These are phyloP conservation scores for Fusarium penzigii DNA, from an alignment of 2,329 filamentous ascomycete genomes.

Conservation along the genomic window DNA sequence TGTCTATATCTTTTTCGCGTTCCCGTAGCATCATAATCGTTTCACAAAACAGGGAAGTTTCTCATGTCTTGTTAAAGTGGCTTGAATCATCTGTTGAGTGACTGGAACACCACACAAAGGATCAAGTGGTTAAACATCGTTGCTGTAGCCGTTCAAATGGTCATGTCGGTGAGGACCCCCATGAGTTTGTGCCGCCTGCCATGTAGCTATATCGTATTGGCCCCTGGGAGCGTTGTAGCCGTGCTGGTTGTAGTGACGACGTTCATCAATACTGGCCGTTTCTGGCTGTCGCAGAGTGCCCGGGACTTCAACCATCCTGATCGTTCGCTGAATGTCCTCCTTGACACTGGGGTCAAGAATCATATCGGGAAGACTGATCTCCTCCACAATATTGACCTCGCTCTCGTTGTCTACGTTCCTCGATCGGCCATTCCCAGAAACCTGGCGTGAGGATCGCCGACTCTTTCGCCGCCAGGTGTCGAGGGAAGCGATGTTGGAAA, in stretches of 20 bases:
- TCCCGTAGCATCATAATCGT: neutral
- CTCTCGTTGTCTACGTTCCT: constrained; percentile 22
- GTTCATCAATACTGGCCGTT: neutral
- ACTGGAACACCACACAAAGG: neutral
- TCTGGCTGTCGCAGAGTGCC: neutral
- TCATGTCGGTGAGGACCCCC: neutral
- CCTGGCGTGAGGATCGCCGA: constrained; percentile 18
- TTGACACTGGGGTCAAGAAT: constrained; percentile 4
- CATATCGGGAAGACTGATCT: constrained; percentile 19
- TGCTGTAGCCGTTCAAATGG: neutral
- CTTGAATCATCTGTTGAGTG: neutral
- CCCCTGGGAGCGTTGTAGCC: neutral
- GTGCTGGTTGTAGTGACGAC: too few species aligned
- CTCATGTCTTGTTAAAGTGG: neutral
- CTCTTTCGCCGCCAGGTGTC: constrained; percentile 22
- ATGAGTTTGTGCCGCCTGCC: neutral
- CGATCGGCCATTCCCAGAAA: constrained; percentile 8
- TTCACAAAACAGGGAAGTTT: neutral
- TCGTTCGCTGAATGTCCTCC: neutral
- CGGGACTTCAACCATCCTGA: neutral
- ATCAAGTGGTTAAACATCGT: neutral
- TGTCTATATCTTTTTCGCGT: neutral
- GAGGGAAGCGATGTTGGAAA: constrained; percentile 20
- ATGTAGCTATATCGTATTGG: neutral
- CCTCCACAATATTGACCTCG: constrained; percentile 25